Evolutionary conservation across 2,329 filamentous ascomycete species (phyloP), one percentile per base, ranked within the genome.

Genomic region (Clathrospora elynae): DNA sequence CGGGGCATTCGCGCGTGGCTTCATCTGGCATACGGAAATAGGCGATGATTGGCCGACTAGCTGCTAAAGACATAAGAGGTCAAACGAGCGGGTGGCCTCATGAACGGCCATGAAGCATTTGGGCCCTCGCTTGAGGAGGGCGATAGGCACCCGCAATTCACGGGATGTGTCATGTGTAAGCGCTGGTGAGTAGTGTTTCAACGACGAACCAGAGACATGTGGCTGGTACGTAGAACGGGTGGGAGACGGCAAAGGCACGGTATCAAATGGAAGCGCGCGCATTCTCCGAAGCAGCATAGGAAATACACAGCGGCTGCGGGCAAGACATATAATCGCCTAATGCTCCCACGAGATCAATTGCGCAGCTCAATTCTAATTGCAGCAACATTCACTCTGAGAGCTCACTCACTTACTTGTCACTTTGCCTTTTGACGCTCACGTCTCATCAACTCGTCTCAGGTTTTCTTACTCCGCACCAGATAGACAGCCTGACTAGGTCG

Each of bases 261-360:
- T 48, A 61, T 53, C 51, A 53, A 54, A 40, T 57, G 64, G 61
- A 68, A 68, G 66, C 66, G 66, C 67, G 67, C 67, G 67, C 66
- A 59, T 59, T 58, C 46, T 49, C 42, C 20, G 29, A 49, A 37
- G 56, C 59, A 59, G 45, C 50, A 53, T 51, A 58, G 44, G 56
- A 44, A 53, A 57, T 53, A 51, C 42, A 59, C 62, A 66, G 66
- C 66, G 66, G 63, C 51, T 70, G 62, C 57, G 55, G 49, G 46
- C 59, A 57, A 51, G 56, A 60, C 57, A 69, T 67, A 68, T 66
- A 66, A 55, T 61, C 57, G 36, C 35, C 42, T 52, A 48, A 35
- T 36, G 40, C 52, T 56, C 59, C 57, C 57, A 56, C 57, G 51
- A 61, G 58, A 51, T 47, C 49, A 37, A 40, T 46, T 51, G 59